phyloP scores from a whole-genome alignment of 1,139 yeast genomes.

The Geotrichum europaeum region DNA sequence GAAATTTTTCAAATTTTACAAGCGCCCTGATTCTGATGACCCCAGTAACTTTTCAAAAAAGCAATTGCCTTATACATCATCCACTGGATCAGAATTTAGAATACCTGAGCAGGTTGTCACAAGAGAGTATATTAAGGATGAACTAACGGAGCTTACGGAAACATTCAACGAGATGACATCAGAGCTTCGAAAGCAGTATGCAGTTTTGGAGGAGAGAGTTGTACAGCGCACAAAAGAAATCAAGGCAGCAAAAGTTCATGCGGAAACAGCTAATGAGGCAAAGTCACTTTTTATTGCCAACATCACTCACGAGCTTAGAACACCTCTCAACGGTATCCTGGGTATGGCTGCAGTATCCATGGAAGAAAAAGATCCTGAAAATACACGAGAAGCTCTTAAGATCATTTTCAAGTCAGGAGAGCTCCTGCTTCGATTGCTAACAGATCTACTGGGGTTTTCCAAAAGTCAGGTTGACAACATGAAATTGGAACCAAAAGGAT shows the following conservation, averaged over 20 bases:
- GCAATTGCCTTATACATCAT: background rate
- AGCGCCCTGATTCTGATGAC: background rate
- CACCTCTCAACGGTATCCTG: conserved; percentile 85
- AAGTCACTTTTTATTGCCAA: conserved; percentile 91
- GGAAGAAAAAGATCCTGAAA: conserved; percentile 66
- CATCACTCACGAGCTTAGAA: conserved; percentile 85
- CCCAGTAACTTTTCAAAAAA: background rate
- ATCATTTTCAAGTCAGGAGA: conserved; percentile 86
- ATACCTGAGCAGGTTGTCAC: conserved; percentile 33
- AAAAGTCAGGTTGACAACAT: conserved; percentile 71
- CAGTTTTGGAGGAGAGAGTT: conserved; percentile 85
- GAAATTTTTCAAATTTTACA: background rate
- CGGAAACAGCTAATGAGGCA: conserved; percentile 78
- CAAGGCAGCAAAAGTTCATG: conserved; percentile 43
- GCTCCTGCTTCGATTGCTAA: conserved; percentile 70
- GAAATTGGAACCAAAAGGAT: conserved; percentile 72
- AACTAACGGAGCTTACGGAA: conserved; percentile 79
- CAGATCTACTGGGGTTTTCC: conserved; percentile 79
- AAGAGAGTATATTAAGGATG: conserved; percentile 54
- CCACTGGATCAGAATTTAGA: conserved; percentile 21
- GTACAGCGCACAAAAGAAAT: conserved; percentile 77
- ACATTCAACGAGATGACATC: conserved; percentile 92
- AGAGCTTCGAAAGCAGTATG: conserved; percentile 79
- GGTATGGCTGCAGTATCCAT: conserved; percentile 93
- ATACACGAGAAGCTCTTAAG: conserved; percentile 63